Evolutionary conservation across 495 filamentous ascomycete genomes (phyloP), one percentile per base, ranked within the genome.

Genomic region (Astrocystis sublimbata): DNA sequence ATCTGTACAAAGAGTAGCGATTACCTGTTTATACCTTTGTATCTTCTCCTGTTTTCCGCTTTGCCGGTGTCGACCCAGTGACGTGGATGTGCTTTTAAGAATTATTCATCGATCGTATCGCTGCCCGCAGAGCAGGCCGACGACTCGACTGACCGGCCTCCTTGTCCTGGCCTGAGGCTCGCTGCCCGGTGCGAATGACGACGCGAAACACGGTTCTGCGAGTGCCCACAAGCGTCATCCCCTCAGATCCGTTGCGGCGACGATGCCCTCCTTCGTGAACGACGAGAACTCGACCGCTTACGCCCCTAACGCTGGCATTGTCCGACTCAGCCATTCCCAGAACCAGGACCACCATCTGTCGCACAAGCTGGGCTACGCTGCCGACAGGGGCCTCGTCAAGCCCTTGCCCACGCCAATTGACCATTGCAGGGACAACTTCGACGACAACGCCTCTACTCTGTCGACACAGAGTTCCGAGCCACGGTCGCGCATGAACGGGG

Each of bases 221-320:
- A 53, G 46, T 31, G 24, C 46, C 8, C n/a, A n/a, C n/a, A n/a
- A 49, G 38, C 60, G 58, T 62, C 40, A 35, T 38, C 61, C 66
- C 70, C 66, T 55, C 28, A n/a, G 47, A 21, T 8, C 47, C 21
- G 1, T 21, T 58, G 54, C 61, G 65, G 49, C 73, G 53, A 65
- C 59, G 69, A 87, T 87, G 85, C 85, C 85, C 74, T 83, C 82
- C 60, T 83, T 85, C 71, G 49, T 85, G 71, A 73, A 79, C 63
- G 81, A 83, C 72, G 76, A 81, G 58, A 75, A 73, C 66, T 75
- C 75, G 62, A 74, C 74, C 60, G 75, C 79, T 63, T 79, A 79
- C 42, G 73, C 76, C 54, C 74, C 76, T 40, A 73, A 71, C 62
- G 65, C 61, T 56, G 71, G 71, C 61, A 58, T 78, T 55, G 69